Conservation (phyloP, 2,329 filamentous ascomycete species). For the Ambrosiella cleistominuta region DNA sequence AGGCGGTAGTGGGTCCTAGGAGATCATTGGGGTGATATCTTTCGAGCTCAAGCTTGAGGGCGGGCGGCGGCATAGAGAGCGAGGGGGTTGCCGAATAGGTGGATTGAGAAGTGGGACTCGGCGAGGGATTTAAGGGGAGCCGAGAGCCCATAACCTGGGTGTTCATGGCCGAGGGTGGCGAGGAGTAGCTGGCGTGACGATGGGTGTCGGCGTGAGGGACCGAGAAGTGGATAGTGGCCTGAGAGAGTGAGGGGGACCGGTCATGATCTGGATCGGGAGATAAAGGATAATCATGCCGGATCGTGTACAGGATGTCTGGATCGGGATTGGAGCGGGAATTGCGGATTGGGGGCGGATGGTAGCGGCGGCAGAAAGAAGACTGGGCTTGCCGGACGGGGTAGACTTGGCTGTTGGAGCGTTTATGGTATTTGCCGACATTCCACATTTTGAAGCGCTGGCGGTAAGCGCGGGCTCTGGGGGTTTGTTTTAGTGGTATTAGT, state of each 20-base stretch:
- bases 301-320: background rate
- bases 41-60: too few species aligned
- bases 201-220: background rate
- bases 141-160: background rate
- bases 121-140: background rate
- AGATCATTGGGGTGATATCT: too few species aligned
- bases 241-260: background rate
- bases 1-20: too few species aligned
- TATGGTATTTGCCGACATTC: constrained; percentile 30
- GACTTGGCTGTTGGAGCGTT: constrained; percentile 12
- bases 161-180: background rate
- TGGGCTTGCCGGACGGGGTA: background rate
- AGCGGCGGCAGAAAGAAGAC: background rate
- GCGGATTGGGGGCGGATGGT: background rate
- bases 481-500: background rate
- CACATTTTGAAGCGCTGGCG: constrained; percentile 30
- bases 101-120: background rate
- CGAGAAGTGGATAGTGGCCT: background rate
- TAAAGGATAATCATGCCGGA: background rate
- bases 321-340: background rate
- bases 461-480: constrained; percentile 26
- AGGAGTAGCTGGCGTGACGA: background rate
- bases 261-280: background rate
- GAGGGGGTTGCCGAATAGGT: too few species aligned
- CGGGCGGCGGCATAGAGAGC: background rate